These are phyloP conservation scores for Phytophthora multivora DNA, from an alignment of 352 stramenopile genomes.

Conservation along the genomic window DNA sequence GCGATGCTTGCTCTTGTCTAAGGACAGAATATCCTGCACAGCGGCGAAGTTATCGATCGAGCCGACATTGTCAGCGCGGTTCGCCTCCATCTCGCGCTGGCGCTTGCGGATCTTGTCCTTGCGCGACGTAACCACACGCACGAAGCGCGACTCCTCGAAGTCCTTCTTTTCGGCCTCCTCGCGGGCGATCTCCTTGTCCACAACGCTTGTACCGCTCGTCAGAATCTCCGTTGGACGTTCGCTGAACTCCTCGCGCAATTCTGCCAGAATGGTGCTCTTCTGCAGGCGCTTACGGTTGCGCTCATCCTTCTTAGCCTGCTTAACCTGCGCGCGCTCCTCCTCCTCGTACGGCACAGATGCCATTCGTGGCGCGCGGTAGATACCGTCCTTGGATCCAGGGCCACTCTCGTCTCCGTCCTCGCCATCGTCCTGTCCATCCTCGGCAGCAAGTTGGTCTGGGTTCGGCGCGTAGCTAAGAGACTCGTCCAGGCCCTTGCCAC, in stretches of 20 bases:
- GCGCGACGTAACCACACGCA: slow-evolving; percentile 83
- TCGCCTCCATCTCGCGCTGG: slow-evolving; percentile 81
- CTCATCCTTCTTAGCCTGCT: slow-evolving; percentile 84
- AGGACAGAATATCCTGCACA: slow-evolving; percentile 76
- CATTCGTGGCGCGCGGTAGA: slow-evolving; percentile 80
- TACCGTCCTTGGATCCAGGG: slow-evolving; percentile 51
- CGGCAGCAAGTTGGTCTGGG: slow-evolving; percentile 63
- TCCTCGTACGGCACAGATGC: slow-evolving; percentile 86
- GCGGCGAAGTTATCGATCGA: slow-evolving; percentile 90
- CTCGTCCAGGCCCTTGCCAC: slow-evolving; percentile 73
- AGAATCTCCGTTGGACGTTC: slow-evolving; percentile 77
- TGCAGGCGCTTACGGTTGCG: slow-evolving; percentile 81
- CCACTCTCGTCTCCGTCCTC: slow-evolving; percentile 42
- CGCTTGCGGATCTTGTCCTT: slow-evolving; percentile 91
- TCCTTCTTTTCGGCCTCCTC: slow-evolving; percentile 86
- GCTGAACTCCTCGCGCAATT: slow-evolving; percentile 87
- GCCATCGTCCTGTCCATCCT: slow-evolving; percentile 64
- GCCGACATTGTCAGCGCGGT: slow-evolving; percentile 69
- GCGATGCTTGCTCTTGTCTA: slow-evolving; percentile 77
- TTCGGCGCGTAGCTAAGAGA: slow-evolving; percentile 85
- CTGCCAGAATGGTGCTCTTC: slow-evolving; percentile 84
- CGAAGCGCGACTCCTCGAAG: slow-evolving; percentile 86
- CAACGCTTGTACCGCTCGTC: slow-evolving; percentile 57
- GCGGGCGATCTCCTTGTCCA: slow-evolving; percentile 84
- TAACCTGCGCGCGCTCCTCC: slow-evolving; percentile 77